phyloP scores from a whole-genome alignment of 495 filamentous ascomycete genomes.

The Letharia columbiana region DNA sequence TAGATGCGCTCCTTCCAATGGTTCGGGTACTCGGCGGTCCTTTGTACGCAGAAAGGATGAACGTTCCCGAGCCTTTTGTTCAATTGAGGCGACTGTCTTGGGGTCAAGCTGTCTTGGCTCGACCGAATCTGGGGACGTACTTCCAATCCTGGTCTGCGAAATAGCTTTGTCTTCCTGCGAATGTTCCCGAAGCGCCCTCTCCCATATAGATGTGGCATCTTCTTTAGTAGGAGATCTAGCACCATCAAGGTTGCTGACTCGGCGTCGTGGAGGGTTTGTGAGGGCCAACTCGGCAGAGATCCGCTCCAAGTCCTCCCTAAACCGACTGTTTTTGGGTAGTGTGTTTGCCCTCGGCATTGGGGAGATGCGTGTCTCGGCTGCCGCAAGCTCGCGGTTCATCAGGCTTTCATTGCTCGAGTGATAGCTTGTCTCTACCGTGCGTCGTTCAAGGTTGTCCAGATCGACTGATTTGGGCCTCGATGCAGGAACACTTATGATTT shows the following conservation, averaged over 20 bases:
- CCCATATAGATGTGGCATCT: conserved; percentile 16
- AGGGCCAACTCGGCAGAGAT: conserved; percentile 14
- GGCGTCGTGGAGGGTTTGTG: conserved; percentile 15
- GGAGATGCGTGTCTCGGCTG: conserved; percentile 16
- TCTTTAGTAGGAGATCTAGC: conserved; percentile 4
- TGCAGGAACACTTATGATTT: conserved; percentile 12
- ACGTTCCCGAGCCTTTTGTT: not conserved
- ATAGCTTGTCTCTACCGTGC: conserved; percentile 11
- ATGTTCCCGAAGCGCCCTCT: conserved; percentile 20
- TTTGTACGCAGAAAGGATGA: conserved; percentile 2
- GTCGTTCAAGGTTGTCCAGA: conserved; percentile 7
- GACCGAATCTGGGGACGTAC: conserved; percentile 8
- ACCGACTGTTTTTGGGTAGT: conserved; percentile 18
- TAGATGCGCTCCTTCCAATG: conserved; percentile 8
- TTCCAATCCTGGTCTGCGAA: conserved; percentile 16
- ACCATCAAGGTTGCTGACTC: conserved; percentile 18
- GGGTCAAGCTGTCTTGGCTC: conserved; percentile 6
- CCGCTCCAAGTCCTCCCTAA: conserved; percentile 20
- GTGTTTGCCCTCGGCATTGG: conserved; percentile 9
- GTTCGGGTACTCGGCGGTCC: conserved; percentile 1
- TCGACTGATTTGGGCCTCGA: conserved; percentile 4
- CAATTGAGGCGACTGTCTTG: not conserved
- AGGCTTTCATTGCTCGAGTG: conserved; percentile 20
- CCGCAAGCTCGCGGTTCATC: conserved; percentile 15
- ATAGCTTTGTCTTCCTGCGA: conserved; percentile 14